Conservation (phyloP, 1,284 basidiomycete species). For the Pholiota adiposa region DNA sequence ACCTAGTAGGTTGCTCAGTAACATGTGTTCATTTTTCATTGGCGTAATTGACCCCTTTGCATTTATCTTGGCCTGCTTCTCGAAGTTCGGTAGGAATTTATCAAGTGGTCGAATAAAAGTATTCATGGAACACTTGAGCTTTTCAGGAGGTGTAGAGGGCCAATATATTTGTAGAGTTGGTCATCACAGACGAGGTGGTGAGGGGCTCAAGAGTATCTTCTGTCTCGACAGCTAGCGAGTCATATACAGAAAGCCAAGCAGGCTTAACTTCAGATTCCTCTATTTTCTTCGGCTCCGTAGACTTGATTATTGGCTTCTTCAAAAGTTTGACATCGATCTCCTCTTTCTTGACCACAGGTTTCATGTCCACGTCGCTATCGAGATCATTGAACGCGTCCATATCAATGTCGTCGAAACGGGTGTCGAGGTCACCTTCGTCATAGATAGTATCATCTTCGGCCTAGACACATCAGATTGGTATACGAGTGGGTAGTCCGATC, state of each 20-base stretch:
- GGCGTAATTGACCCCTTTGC: conserved; percentile 76
- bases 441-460: conserved; percentile 81
- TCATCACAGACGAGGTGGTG: conserved; percentile 41
- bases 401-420: conserved; percentile 59
- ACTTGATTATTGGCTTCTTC: conserved; percentile 21
- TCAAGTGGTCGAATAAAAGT: conserved; percentile 96
- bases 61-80: conserved; percentile 65
- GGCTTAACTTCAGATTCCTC: conserved; percentile 57
- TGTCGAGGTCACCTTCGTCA: conserved; percentile 70
- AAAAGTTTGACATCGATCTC: conserved; percentile 29
- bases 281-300: conserved; percentile 36
- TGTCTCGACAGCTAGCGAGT: conserved; percentile 62
- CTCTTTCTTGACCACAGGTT: conserved; percentile 34
- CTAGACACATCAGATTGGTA: conserved; percentile 26
- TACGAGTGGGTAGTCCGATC: no score
- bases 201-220: conserved; percentile 59
- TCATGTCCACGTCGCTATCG: conserved; percentile 46
- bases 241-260: conserved; percentile 80
- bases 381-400: conserved; percentile 61
- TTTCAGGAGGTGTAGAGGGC: conserved; percentile 85
- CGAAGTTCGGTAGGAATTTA: conserved; percentile 87
- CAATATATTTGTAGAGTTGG: conserved; percentile 50
- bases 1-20: conserved; percentile 86
- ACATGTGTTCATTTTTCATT: conserved; percentile 83
- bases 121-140: conserved; percentile 81